Evolutionary conservation across 306 rosid species (phyloP), one percentile per base, ranked within the genome.

Genomic region (Cucurbita pepo): DNA sequence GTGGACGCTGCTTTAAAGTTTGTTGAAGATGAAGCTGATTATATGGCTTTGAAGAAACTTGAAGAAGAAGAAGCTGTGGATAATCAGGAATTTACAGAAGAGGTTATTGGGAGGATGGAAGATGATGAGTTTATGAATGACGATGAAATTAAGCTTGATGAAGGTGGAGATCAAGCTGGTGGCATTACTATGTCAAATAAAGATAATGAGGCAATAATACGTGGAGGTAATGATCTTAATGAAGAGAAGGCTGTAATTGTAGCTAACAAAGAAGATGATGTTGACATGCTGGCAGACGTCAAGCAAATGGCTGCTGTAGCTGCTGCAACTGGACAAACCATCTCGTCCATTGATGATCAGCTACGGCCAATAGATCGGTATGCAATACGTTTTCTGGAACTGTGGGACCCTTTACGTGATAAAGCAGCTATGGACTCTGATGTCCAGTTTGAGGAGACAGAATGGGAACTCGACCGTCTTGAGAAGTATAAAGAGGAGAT

Each of bases 21-120:
- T 67, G 99, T 86, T 18, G 99, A 94, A 89, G 99, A 94, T 84
- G 99, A 94, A 86, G 99, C 95, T 41, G 99, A 94, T 81, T 91
- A 87, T 82, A 91, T 89, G 97, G 99, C 99, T 50, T 80, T 91
- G 77, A 91, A 91, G 91, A 91, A 79, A 86, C 95, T 88, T 79
- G 99, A 94, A 81, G 86, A 82, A 81, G 99, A 94, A 83, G 99
- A 94, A 82, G 97, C 97, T 38, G 99, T 89, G 79, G 99, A 94
- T 71, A 94, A 94, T 56, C 97, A 94, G 83, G 99, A 94, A 83
- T 91, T 94, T 65, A 87, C 99, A 10, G 99, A 94, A 84, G 99
- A 94, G 81, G 92, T 89, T 67, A 85, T 84, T 64, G 97, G 89
- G 81, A 94, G 97, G 82, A 78, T 89, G 83, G 99, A 94, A 82